These are phyloP conservation scores for Auricularia cornea DNA, from an alignment of 768 basidiomycete species.

Conservation along the genomic window DNA sequence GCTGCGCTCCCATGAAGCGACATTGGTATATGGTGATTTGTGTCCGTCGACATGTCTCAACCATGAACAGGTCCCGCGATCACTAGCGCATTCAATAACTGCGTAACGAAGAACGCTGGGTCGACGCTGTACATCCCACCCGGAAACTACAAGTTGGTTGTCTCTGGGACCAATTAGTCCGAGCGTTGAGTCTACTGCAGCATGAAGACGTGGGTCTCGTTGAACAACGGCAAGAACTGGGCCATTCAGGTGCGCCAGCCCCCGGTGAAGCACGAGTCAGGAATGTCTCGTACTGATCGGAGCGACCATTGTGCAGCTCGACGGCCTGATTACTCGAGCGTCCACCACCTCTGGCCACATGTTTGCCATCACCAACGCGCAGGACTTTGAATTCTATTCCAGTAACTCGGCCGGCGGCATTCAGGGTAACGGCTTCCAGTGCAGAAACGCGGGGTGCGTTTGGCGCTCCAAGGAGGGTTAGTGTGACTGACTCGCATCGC, in stretches of 20 bases:
- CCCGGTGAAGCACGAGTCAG: conserved; percentile 5
- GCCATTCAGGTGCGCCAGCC: conserved; percentile 13
- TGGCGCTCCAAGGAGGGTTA: background rate
- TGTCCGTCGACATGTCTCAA: background rate
- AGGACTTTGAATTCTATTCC: conserved; percentile 25
- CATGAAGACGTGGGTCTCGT: conserved; percentile 23
- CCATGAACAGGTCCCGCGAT: conserved; percentile 20
- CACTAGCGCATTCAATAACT: conserved; percentile 19
- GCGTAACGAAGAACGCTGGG: conserved; percentile 17
- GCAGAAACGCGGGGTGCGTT: conserved; percentile 21
- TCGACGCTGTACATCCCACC: conserved; percentile 17
- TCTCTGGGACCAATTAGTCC: background rate
- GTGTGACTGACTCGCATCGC: background rate
- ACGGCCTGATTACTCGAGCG: conserved; percentile 23
- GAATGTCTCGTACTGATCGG: no score
- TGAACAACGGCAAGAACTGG: conserved; percentile 20
- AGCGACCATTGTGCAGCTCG: conserved; percentile 15
- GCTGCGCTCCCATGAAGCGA: no score
- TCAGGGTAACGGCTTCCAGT: conserved; percentile 23
- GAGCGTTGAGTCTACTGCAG: conserved; percentile 1
- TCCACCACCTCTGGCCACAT: conserved; percentile 21
- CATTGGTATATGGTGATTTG: background rate
- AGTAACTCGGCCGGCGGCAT: conserved; percentile 22
- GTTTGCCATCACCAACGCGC: conserved; percentile 22
- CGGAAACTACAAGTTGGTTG: conserved; percentile 15